Base-by-base conservation (phyloP, 495 filamentous ascomycete genomes). In the Aspergillus affinis region DNA sequence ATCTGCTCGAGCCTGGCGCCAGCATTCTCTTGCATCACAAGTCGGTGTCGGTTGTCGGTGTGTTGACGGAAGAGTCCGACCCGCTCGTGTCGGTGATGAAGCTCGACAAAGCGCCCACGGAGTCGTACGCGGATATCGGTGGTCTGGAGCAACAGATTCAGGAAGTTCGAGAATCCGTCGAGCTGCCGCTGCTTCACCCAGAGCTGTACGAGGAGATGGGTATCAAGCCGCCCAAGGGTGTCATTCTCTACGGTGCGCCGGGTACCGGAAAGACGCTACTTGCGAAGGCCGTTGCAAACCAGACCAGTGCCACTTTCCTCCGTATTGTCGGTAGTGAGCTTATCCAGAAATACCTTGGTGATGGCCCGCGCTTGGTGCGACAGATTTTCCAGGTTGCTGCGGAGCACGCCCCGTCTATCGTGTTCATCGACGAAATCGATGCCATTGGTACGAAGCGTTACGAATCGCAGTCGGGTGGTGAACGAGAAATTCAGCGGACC, bases 161-260 rank as follows among this genome's bases (percentile, higher is more conserved):
- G 71, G 94, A 99, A 73, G 94, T 99, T 30, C 84, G 94, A 59
- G 94, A 99, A 75, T 92, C 94, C 12, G 94, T 99, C 58, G 94
- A 99, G 77, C 78, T 99, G 58, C 94, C 94, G 9, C 82, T 99
- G 52, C 84, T 99, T 61, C 94, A 99, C 70, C 94, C 94, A 0
- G 94, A 99, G 76, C 81, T 99, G 15, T 99, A 99, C 74, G 94
- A 99, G 75, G 94, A 99, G 78, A 99, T 99, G 94, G 94, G 94
- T 70, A 98, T 99, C 82, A 99, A 98, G 75, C 93, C 94, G 26
- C 94, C 94, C 36, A 99, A 99, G 82, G 94, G 94, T 82, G 94
- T 99, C 60, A 99, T 99, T 68, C 89, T 99, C 36, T 99, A 99
- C 76, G 94, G 94, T 77, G 92, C 90, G 5, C 94, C 94, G 0